Conservation (phyloP, 208 protist species). For the Leishmania martiniquensis region DNA sequence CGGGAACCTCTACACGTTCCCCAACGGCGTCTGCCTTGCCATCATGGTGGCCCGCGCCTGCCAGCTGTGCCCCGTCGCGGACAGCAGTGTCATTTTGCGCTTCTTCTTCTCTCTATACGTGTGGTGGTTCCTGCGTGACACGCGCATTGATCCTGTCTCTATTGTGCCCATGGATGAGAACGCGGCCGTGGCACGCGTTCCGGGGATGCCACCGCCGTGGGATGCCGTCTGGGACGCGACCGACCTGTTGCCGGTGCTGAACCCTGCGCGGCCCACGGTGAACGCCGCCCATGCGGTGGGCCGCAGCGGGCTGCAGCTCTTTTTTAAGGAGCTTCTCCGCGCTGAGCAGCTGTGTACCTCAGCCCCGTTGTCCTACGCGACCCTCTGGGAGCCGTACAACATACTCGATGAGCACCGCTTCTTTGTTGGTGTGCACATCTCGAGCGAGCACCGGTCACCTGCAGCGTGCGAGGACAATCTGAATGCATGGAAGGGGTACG, state of each 20-base stretch:
- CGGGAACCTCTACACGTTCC: slow-evolving; percentile 95
- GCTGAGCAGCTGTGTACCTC: slow-evolving; percentile 41
- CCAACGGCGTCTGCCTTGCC: slow-evolving; percentile 96
- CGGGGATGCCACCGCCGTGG: slow-evolving; percentile 75
- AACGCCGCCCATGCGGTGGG: slow-evolving; percentile 95
- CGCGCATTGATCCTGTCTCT: slow-evolving; percentile 57
- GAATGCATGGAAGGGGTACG: slow-evolving; percentile 67
- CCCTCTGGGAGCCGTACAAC: slow-evolving; percentile 54
- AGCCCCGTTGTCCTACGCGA: slow-evolving; percentile 8
- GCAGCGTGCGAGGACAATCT: slow-evolving; percentile 37
- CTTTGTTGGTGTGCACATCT: slow-evolving; percentile 68
- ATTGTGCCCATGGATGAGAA: slow-evolving; percentile 46
- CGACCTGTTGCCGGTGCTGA: slow-evolving; percentile 96
- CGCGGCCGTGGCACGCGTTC: slow-evolving; percentile 29
- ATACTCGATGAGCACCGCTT: slow-evolving; percentile 45
- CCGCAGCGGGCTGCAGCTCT: slow-evolving; percentile 61
- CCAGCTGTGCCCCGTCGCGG: slow-evolving; percentile 90
- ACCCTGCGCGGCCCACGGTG: slow-evolving; percentile 96
- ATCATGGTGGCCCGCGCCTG: slow-evolving; percentile 95
- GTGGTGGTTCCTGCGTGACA: slow-evolving; percentile 59
- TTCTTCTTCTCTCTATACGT: slow-evolving; percentile 91
- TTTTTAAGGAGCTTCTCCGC: slow-evolving; percentile 67
- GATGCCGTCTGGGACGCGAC: slow-evolving; percentile 30
- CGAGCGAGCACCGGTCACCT: slow-evolving; percentile 16
- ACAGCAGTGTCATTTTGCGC: slow-evolving; percentile 77